phyloP scores from a whole-genome alignment of 805 yeast genomes.

The Wickerhamiella bombiphila region DNA sequence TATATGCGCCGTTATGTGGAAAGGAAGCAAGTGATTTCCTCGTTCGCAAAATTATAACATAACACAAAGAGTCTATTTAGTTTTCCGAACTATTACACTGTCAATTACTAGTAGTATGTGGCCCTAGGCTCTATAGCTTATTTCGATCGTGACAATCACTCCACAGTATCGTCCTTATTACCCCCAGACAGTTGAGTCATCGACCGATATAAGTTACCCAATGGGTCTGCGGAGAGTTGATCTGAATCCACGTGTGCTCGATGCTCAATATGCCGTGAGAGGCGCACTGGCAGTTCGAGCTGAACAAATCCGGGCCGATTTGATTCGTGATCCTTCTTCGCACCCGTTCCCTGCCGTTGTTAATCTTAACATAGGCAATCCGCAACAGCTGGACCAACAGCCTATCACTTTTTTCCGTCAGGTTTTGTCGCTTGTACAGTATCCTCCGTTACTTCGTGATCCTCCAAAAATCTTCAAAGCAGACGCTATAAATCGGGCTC shows the following conservation, averaged over 20 bases:
- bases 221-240: not conserved
- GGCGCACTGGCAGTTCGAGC: conserved; percentile 91
- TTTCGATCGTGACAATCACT: no score
- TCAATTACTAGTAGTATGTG: no score
- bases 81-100: no score
- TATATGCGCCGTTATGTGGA: no score
- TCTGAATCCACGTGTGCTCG: conserved; percentile 35
- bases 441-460: conserved; percentile 50
- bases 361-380: conserved; percentile 92
- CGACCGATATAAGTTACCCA: no score
- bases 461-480: conserved; percentile 19
- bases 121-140: no score
- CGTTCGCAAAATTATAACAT: no score
- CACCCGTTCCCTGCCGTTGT: conserved; percentile 69
- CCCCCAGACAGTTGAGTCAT: no score
- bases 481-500: conserved; percentile 68
- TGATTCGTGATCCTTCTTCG: conserved; percentile 40
- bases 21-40: no score
- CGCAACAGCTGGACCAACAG: conserved; percentile 88
- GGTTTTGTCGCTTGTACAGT: conserved; percentile 71
- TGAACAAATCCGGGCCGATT: conserved; percentile 54
- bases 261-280: conserved; percentile 91
- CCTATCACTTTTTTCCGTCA: conserved; percentile 94
- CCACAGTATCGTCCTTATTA: no score
- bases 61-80: no score